Percentiles rank a stretch among this genome's conserved stretches.
phyloP scores from a whole-genome alignment of 257 asterid genomes.

The Eucommia ulmoides region DNA sequence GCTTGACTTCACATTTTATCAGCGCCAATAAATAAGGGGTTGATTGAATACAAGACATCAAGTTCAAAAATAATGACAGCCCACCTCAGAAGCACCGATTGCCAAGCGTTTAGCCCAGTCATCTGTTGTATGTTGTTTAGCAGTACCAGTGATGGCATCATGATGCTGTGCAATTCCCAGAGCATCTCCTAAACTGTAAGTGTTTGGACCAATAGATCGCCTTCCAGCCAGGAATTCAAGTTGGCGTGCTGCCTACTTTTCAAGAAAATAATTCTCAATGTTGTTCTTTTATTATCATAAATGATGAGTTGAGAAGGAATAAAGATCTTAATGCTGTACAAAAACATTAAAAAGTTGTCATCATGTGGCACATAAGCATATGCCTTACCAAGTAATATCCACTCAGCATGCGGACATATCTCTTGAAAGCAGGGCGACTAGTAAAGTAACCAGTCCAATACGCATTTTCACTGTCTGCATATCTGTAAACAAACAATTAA shows the following conservation, averaged over 20 bases:
- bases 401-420: constrained; percentile 29
- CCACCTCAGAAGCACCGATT: constrained; percentile 34
- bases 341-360: too few relatives aligned
- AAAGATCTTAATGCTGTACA: too few relatives aligned
- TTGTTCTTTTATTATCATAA: too few relatives aligned
- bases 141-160: constrained; percentile 43
- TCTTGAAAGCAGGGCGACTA: constrained; percentile 36
- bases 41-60: background rate
- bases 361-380: too few relatives aligned
- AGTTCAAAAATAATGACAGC: background rate
- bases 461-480: constrained; percentile 30
- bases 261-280: too few relatives aligned
- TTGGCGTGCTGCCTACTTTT: constrained; percentile 33
- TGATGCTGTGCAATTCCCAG: constrained; percentile 41
- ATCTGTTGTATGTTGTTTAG: constrained; percentile 32
- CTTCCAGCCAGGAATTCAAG: constrained; percentile 31
- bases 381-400: constrained; percentile 44
- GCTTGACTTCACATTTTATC: background rate
- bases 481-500: too few relatives aligned
- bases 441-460: constrained; percentile 50
- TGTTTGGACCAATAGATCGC: constrained; percentile 14
- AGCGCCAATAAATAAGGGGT: background rate
- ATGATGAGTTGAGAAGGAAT: too few relatives aligned
- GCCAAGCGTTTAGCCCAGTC: constrained; percentile 33
- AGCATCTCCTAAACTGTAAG: constrained; percentile 30